These are phyloP conservation scores for Pleurotus pulmonarius DNA, from an alignment of 768 basidiomycete species.

Conservation along the genomic window DNA sequence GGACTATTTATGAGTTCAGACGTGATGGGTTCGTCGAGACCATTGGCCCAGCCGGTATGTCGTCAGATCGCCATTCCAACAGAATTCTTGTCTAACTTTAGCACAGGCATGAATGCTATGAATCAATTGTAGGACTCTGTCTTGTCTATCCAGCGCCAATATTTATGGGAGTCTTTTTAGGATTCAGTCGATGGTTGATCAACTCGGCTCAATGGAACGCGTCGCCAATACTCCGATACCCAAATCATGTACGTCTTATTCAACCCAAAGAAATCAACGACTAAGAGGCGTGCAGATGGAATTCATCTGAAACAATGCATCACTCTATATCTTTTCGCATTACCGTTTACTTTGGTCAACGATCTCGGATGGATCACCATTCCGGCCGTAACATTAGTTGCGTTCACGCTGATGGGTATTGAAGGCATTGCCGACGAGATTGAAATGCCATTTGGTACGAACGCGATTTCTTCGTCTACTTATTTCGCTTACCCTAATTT, in stretches of 20 bases:
- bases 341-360: slow-evolving; percentile 83
- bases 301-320: slow-evolving; percentile 96
- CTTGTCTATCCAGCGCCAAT: neutral
- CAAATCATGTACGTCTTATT: slow-evolving; percentile 51
- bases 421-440: slow-evolving; percentile 95
- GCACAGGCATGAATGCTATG: slow-evolving; percentile 72
- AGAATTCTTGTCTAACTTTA: neutral
- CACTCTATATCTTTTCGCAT: slow-evolving; percentile 85
- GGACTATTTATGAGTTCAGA: slow-evolving; percentile 68
- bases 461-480: neutral
- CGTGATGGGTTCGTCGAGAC: slow-evolving; percentile 82
- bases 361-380: slow-evolving; percentile 83
- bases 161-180: slow-evolving; percentile 29
- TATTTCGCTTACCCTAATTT: slow-evolving; percentile 4
- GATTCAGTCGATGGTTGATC: slow-evolving; percentile 79
- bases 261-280: neutral
- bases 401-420: slow-evolving; percentile 90
- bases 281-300: slow-evolving; percentile 48
- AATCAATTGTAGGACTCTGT: slow-evolving; percentile 48
- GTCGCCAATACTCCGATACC: slow-evolving; percentile 86
- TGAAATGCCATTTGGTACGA: slow-evolving; percentile 88
- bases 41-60: slow-evolving; percentile 81
- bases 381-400: slow-evolving; percentile 81
- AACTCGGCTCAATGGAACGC: slow-evolving; percentile 86
- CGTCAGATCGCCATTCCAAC: neutral